Evolutionary conservation across 345 rosid species (phyloP).

Genomic region (Dovyalis caffra): DNA sequence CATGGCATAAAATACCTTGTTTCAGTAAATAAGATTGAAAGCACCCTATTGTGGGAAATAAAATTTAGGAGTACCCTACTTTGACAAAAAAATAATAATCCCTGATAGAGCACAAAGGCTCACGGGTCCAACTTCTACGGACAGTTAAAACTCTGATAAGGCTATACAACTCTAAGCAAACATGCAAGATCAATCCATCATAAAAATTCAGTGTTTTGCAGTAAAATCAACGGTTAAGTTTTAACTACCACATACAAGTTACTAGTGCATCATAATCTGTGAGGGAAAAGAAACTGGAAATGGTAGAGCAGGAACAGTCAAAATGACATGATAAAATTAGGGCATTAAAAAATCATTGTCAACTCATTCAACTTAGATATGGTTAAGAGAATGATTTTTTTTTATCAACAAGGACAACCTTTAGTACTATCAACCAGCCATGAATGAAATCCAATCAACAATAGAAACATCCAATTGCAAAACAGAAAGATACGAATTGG

Average conservation of each 20-base stretch:
- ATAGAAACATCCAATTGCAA: neutral
- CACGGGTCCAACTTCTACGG: neutral
- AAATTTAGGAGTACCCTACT: too few relatives aligned
- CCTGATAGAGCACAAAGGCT: neutral
- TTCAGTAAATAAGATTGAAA: too few relatives aligned
- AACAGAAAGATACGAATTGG: neutral
- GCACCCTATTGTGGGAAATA: too few relatives aligned
- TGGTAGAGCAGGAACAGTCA: neutral
- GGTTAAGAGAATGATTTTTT: neutral
- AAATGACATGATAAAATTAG: neutral
- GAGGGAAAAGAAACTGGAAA: too few relatives aligned
- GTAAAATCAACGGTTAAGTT: neutral
- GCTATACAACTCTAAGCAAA: neutral
- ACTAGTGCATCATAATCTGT: too few relatives aligned
- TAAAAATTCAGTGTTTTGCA: neutral
- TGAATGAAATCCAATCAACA: neutral
- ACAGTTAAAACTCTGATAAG: neutral
- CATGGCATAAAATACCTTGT: too few relatives aligned
- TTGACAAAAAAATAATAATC: too few relatives aligned
- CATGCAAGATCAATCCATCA: neutral
- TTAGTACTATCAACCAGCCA: neutral
- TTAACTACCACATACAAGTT: too few relatives aligned
- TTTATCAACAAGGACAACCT: neutral
- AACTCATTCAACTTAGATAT: neutral
- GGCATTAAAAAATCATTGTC: neutral